Percentiles rank a stretch among this genome's conserved stretches.
Conservation (phyloP, 2,329 filamentous ascomycete genomes). For the Elsinoe australis region DNA sequence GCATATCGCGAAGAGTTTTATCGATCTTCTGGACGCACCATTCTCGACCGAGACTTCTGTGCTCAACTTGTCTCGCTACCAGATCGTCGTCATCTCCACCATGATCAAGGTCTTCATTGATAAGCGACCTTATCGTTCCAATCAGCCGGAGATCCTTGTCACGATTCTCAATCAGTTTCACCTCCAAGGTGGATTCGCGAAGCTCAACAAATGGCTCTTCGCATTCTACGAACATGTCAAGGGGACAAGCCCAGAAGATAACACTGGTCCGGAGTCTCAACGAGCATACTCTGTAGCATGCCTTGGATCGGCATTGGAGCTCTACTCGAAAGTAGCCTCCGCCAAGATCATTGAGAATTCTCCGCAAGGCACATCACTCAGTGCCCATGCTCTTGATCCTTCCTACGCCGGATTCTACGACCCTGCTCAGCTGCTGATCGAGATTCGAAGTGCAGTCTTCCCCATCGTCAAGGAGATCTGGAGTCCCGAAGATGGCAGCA, state of each 20-base stretch:
- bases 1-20: constrained; percentile 62
- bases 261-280: constrained; percentile 20
- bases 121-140: constrained; percentile 40
- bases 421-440: constrained; percentile 72
- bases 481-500: constrained; percentile 55
- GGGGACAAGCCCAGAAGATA: not conserved
- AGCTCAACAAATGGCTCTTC: constrained; percentile 50
- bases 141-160: constrained; percentile 49
- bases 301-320: constrained; percentile 54
- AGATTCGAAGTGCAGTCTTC: constrained; percentile 72
- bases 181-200: constrained; percentile 65
- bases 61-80: constrained; percentile 50
- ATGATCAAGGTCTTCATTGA: constrained; percentile 75
- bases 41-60: constrained; percentile 55
- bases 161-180: constrained; percentile 83
- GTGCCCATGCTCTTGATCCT: constrained; percentile 46
- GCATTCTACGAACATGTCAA: constrained; percentile 25
- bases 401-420: constrained; percentile 53
- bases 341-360: constrained; percentile 77
- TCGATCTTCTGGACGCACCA: constrained; percentile 43
- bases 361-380: constrained; percentile 49
- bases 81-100: constrained; percentile 71
- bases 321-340: constrained; percentile 69
- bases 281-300: constrained; percentile 22
- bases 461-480: constrained; percentile 71